Evolutionary conservation across 306 rosid species (phyloP), one percentile per base, ranked within the genome.

Genomic region (Styphnolobium japonicum): DNA sequence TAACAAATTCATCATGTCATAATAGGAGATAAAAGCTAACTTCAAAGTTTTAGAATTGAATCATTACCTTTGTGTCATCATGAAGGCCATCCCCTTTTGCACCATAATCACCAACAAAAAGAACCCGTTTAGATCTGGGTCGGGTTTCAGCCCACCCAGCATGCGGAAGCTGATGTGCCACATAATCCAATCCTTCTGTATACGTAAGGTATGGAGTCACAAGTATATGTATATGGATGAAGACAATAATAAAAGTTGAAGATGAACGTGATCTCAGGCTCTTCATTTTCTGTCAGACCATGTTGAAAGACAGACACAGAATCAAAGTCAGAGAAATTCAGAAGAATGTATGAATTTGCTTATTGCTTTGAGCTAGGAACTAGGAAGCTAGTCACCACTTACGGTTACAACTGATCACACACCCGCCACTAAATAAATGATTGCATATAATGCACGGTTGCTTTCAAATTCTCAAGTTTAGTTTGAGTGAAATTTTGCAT

Each of bases 1-100:
- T n/a, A 3, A 27, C 1, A 27, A 27, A 1, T 27, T 27, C 14
- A 55, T n/a, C n/a, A 6, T 19, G 19, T 18, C 3, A 55, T 19
- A 55, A 7, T 19, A 1, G 9, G 36, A 31, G 23, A 21, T 10
- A 9, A 43, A 43, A 15, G 31, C 10, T 63, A 37, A 89, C 90
- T 87, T 83, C 39, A 27, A n/a, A 53, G 6, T 36, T 10, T 16
- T 4, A 2, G 19, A 15, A 29, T 10, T 6, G 18, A 22, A 31
- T 87, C 71, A 36, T 23, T 75, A 90, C 94, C 91, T 81, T 46
- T 34, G 90, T 83, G 37, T 90, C 92, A 71, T 90, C 73, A 40
- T 73, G 57, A 65, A 86, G 22, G 29, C 90, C 91, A 78, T 90
- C 86, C 58, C 92, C 94, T 65, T 39, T 71, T 8, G 89, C 94